Conservation (phyloP, 192 early-diverging fungal genomes). For the Oehlia diaphana region DNA sequence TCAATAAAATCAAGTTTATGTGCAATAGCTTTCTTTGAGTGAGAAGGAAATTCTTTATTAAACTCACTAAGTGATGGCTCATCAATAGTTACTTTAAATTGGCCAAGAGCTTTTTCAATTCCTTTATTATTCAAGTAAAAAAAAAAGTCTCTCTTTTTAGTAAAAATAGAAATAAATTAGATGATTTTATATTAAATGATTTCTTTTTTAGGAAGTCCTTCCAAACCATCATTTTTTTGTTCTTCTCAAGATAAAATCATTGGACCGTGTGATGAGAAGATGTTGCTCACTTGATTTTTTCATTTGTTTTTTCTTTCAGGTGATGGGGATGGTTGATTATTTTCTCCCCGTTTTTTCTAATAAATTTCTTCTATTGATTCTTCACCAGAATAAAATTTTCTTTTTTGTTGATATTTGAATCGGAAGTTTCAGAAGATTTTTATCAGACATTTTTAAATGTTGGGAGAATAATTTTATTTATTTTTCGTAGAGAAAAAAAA, state of each 20-base stretch:
- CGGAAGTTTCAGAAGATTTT: background rate
- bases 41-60: background rate
- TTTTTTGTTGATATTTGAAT: background rate
- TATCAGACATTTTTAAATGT: no score
- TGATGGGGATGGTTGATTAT: no score
- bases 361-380: no score
- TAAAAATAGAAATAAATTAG: no score
- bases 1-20: background rate
- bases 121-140: background rate
- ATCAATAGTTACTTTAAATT: background rate
- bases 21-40: background rate
- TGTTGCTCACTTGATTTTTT: background rate
- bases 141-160: no score
- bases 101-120: background rate
- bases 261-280: no score
- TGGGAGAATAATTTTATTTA: no score
- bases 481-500: no score
- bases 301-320: background rate
- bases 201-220: background rate
- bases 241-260: background rate
- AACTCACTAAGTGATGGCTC: background rate
- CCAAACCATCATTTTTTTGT: background rate
- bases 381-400: no score
- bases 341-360: background rate
- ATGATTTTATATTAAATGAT: background rate